Conservation (phyloP, 495 filamentous ascomycete genomes). For the Cercophora newfieldiana region DNA sequence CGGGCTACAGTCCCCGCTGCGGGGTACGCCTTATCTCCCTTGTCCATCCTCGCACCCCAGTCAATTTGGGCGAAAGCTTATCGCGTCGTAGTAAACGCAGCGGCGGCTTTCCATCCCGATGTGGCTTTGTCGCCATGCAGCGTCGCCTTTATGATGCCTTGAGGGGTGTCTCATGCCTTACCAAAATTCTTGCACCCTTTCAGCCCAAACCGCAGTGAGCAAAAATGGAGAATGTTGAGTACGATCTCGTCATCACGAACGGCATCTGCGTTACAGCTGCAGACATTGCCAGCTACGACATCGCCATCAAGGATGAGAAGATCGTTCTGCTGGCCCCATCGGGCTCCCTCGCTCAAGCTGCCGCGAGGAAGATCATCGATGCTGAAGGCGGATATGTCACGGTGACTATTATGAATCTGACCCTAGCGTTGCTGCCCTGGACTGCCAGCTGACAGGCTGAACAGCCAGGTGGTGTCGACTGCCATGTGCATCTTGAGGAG, state of each 20-base stretch:
- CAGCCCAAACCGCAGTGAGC: no score
- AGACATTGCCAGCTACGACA: conserved; percentile 48
- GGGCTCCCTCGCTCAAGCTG: conserved; percentile 30
- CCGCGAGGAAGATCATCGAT: conserved; percentile 43
- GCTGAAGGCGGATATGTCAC: conserved; percentile 53
- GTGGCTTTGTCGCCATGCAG: no score
- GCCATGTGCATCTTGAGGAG: conserved; percentile 49
- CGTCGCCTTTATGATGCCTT: no score
- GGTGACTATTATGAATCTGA: conserved; percentile 24
- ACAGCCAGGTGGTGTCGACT: conserved; percentile 43
- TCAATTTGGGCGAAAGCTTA: no score
- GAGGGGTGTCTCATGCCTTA: no score
- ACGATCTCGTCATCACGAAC: conserved; percentile 49
- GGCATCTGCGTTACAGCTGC: conserved; percentile 51
- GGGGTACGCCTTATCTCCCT: no score
- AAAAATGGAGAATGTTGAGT: conserved; percentile 31
- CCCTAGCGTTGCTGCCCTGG: neutral
- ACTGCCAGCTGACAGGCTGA: neutral
- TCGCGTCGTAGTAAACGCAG: no score
- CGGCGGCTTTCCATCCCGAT: no score
- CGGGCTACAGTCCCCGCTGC: no score
- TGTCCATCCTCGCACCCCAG: no score
- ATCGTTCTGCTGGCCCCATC: conserved; percentile 46
- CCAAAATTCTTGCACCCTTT: no score
- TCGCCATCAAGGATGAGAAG: conserved; percentile 55